Base-by-base conservation (phyloP, 305 asterid species). In the Euphrasia arctica region DNA sequence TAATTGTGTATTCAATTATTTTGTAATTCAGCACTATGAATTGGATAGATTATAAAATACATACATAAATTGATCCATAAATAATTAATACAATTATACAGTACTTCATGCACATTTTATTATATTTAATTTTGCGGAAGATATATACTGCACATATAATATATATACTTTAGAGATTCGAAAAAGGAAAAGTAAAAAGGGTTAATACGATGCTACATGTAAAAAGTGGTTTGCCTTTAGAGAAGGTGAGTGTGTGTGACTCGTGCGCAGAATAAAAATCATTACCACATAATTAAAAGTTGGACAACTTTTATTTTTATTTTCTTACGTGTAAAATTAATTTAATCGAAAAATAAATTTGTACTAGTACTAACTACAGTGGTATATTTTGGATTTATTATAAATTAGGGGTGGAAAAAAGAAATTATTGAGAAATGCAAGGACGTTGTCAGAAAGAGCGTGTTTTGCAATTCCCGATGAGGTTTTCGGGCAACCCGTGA, bases 141-240 rank as follows among this genome's bases (percentile, higher is more conserved):
- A 43, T 12, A 6, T 3, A 18, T 18, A 18, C 22, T 18, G 22
- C 22, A 18, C 22, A 18, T 18, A 18, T 18, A 18, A 18, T 18
- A 18, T 18, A 18, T 3, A 57, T n/a, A 54, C 14, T 28, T 28
- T 55, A 57, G 64, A 71, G 74, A 76, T 71, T 71, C 62, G 47
- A 31, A 34, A 71, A 71, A 72, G 45, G 22, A 6, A 27, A n/a
- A 34, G 65, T 56, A 52, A 51, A 60, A 68, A 67, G 54, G 71
- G 72, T 4, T 15, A 5, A 65, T 50, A 49, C 70, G 65, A 27
- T 41, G 62, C 14, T 4, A 50, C n/a, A 60, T 61, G 78, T 77
- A 62, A 78, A 84, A 88, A 82, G 89, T 67, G 54, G 10, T 55
- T 62, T 47, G 79, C 80, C 91, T 88, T 85, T 87, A 43, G 55